Evolutionary conservation across 352 stramenopile genomes (phyloP).

Genomic region (Globisporangium echinulatum): DNA sequence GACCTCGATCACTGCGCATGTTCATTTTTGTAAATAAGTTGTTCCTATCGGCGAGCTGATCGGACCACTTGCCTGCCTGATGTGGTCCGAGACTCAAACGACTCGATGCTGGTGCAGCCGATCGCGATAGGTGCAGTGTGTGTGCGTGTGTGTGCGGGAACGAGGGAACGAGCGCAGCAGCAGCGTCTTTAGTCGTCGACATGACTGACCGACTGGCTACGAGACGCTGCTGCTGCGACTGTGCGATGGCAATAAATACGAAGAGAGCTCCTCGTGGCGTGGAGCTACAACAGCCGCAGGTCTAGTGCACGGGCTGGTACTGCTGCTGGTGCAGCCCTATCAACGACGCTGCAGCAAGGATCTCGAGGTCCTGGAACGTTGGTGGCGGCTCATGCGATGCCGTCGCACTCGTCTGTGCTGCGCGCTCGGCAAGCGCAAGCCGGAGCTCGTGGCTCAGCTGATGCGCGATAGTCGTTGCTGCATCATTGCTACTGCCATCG

Average conservation of each 20-base stretch:
- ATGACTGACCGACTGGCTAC: neutral
- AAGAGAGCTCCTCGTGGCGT: neutral
- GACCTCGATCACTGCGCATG: no score
- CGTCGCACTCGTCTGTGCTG: constrained; percentile 1
- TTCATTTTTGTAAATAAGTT: no score
- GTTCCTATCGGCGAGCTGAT: no score
- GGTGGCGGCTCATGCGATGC: constrained; percentile 10
- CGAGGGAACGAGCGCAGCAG: no score
- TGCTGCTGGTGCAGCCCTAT: constrained; percentile 67
- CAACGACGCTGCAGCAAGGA: constrained; percentile 68
- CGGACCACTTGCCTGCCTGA: no score
- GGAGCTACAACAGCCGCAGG: neutral
- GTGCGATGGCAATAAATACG: neutral
- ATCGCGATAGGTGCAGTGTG: no score
- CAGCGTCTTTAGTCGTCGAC: no score
- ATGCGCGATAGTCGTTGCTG: constrained; percentile 12
- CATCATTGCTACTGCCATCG: constrained; percentile 3
- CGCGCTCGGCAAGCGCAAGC: constrained; percentile 17
- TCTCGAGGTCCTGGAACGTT: constrained; percentile 65
- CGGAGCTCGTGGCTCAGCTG: constrained; percentile 35
- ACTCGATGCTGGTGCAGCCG: no score
- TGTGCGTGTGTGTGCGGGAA: no score
- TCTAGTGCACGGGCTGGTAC: constrained; percentile 70
- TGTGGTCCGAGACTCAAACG: no score
- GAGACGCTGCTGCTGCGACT: no score